A percentile compares a stretch with the other conserved stretches of the same genome.
These are phyloP conservation scores for Chimonanthus salicifolius DNA, from an alignment of 164 flowering plant genomes.

Conservation along the genomic window DNA sequence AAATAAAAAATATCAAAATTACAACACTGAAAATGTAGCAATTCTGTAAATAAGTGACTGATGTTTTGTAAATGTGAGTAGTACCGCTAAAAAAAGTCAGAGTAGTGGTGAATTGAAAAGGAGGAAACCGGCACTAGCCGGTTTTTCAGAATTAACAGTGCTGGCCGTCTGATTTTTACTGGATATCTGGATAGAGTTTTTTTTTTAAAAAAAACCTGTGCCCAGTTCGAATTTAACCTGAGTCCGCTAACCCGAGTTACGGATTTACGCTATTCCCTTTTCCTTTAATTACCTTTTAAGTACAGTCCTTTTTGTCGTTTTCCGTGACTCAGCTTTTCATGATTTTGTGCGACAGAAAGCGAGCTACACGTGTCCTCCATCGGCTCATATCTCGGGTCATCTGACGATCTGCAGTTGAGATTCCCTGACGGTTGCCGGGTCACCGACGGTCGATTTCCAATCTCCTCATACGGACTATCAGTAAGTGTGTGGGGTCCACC, in stretches of 20 bases:
- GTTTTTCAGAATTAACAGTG: too few species aligned
- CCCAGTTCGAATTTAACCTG: slow-evolving; percentile 9
- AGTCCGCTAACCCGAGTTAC: slow-evolving; percentile 12
- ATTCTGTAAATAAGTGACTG: too few species aligned
- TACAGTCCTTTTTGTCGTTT: slow-evolving; percentile 33
- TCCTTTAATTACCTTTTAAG: slow-evolving; percentile 8
- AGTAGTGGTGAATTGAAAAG: too few species aligned
- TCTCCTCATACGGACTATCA: slow-evolving; percentile 4
- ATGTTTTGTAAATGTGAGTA: too few species aligned
- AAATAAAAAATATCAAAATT: too few species aligned
- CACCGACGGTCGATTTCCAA: slow-evolving; percentile 8
- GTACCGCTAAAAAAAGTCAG: too few species aligned
- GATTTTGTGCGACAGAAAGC: slow-evolving; percentile 12
- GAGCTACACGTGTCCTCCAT: slow-evolving; percentile 23
- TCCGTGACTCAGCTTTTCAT: slow-evolving; percentile 29
- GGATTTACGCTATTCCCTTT: slow-evolving; percentile 10
- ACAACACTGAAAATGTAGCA: too few species aligned
- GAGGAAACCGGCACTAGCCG: too few species aligned
- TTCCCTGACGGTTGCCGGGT: slow-evolving; percentile 14
- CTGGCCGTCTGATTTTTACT: too few species aligned
- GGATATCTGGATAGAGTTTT: too few species aligned
- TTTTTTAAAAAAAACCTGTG: background rate
- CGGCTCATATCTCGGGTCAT: slow-evolving; percentile 6
- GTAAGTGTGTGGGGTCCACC: slow-evolving; percentile 6
- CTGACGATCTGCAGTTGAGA: slow-evolving; percentile 10